These are phyloP conservation scores for Fusarium sambucinum DNA, from an alignment of 2,329 filamentous ascomycete species.

Conservation along the genomic window DNA sequence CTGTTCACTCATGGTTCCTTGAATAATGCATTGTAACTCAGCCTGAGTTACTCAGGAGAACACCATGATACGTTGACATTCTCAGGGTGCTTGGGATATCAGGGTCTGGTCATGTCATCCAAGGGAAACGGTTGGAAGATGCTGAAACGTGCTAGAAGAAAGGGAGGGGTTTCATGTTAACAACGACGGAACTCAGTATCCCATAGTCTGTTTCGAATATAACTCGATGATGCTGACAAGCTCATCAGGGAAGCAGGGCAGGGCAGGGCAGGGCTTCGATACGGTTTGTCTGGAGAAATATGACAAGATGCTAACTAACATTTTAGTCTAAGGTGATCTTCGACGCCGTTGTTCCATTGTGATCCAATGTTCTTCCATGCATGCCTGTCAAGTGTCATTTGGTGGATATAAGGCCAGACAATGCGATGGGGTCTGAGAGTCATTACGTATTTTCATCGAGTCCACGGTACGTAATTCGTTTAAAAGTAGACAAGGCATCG, in stretches of 20 bases:
- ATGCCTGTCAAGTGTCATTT: constrained; percentile 10
- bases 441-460: constrained; percentile 1
- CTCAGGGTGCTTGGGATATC: neutral
- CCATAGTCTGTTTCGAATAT: constrained; percentile 12
- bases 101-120: neutral
- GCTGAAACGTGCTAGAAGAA: constrained; percentile 35
- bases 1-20: neutral
- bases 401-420: neutral
- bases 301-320: neutral
- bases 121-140: constrained; percentile 2
- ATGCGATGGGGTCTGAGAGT: neutral
- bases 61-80: neutral
- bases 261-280: neutral
- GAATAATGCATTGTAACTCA: neutral
- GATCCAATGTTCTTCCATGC: constrained; percentile 1
- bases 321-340: constrained; percentile 7
- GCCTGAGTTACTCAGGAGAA: no score
- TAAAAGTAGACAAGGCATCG: neutral
- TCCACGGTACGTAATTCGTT: neutral
- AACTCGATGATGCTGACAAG: neutral
- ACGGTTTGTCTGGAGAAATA: neutral
- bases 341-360: constrained; percentile 6
- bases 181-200: neutral
- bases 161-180: constrained; percentile 16
- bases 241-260: neutral